A percentile compares a stretch with the other conserved stretches of the same genome.
Conservation (phyloP, 345 rosid genomes). For the Aquilaria yunnanensis region DNA sequence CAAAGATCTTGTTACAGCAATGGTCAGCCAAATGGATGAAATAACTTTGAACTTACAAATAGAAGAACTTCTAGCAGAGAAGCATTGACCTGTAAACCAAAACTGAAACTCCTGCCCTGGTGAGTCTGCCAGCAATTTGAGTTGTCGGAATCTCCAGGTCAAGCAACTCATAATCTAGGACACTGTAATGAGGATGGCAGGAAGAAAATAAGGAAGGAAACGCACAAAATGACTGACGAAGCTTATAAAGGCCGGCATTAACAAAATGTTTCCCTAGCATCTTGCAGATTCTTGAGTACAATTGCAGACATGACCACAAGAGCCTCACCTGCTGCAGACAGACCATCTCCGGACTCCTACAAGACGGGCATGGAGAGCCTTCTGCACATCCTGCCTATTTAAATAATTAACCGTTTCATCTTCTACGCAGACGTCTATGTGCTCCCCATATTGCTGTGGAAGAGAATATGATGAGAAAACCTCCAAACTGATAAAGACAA, state of each 20-base stretch:
- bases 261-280: too few species aligned
- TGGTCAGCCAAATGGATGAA: not conserved
- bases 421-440: slow-evolving; percentile 88
- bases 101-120: slow-evolving; percentile 72
- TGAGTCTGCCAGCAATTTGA: slow-evolving; percentile 46
- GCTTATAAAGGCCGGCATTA: too few species aligned
- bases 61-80: not conserved
- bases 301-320: slow-evolving; percentile 3
- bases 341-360: slow-evolving; percentile 75
- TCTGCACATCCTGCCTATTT: slow-evolving; percentile 84
- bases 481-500: slow-evolving; percentile 8
- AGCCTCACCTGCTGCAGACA: slow-evolving; percentile 87
- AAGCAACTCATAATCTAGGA: slow-evolving; percentile 74
- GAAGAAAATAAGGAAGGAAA: not conserved
- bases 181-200: slow-evolving; percentile 27
- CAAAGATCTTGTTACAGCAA: slow-evolving; percentile 1
- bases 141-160: slow-evolving; percentile 82
- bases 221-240: too few species aligned
- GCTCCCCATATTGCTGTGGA: slow-evolving; percentile 65
- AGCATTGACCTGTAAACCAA: slow-evolving; percentile 72
- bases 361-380: slow-evolving; percentile 85
- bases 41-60: not conserved
- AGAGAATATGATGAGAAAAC: not conserved
- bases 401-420: slow-evolving; percentile 89
- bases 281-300: not conserved